These are phyloP conservation scores for Penicillium tannophilum DNA, from an alignment of 495 filamentous ascomycete species.

Conservation along the genomic window DNA sequence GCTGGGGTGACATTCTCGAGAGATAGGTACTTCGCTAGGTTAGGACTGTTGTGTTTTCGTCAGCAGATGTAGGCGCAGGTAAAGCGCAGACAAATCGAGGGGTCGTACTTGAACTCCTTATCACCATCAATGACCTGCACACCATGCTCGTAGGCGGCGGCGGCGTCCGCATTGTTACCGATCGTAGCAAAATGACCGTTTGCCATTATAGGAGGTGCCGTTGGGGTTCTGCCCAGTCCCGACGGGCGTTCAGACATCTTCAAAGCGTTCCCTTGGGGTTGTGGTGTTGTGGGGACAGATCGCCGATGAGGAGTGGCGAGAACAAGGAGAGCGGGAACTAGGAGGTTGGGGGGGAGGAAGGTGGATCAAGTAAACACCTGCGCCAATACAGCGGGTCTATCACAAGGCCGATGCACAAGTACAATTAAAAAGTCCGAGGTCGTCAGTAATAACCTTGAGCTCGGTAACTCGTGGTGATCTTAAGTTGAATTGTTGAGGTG, in stretches of 20 bases:
- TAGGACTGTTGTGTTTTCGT: slow-evolving; percentile 54
- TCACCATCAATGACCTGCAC: slow-evolving; percentile 96
- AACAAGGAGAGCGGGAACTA: slow-evolving; percentile 21
- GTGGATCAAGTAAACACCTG: slow-evolving; percentile 13
- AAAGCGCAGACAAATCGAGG: slow-evolving; percentile 7
- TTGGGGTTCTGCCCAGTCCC: slow-evolving; percentile 38
- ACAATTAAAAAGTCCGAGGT: slow-evolving; percentile 9
- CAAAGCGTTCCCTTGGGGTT: slow-evolving; percentile 15
- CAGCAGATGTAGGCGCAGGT: slow-evolving; percentile 23
- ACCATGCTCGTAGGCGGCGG: slow-evolving; percentile 79
- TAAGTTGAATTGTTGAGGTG: background rate
- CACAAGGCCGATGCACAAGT: slow-evolving; percentile 27
- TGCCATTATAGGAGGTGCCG: slow-evolving; percentile 63
- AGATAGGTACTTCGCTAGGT: slow-evolving; percentile 78
- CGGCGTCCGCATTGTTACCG: slow-evolving; percentile 61
- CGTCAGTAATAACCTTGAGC: background rate
- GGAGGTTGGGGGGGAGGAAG: slow-evolving; percentile 18
- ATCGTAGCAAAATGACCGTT: slow-evolving; percentile 89
- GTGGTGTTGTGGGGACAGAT: slow-evolving; percentile 29
- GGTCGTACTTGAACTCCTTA: slow-evolving; percentile 87
- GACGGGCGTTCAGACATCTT: slow-evolving; percentile 36
- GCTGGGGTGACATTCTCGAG: slow-evolving; percentile 77
- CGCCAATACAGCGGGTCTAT: slow-evolving; percentile 13
- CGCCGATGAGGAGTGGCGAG: slow-evolving; percentile 27
- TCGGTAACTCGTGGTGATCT: too few species aligned